Conservation (phyloP, 305 asterid genomes). For the Caryopteris hybrid region DNA sequence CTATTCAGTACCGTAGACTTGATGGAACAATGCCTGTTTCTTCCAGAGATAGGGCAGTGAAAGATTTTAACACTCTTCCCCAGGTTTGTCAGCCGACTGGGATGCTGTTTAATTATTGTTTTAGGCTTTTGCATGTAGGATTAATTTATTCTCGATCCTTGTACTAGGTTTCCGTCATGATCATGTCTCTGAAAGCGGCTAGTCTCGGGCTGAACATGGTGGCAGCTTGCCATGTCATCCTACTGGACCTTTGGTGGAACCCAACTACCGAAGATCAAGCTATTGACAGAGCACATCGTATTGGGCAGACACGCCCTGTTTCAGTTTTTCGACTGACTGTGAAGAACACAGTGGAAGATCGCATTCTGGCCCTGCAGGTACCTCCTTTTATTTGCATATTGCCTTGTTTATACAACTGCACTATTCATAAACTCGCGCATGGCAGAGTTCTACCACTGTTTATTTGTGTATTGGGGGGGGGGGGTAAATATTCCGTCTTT, state of each 20-base stretch:
- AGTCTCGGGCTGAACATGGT: slow-evolving; percentile 98
- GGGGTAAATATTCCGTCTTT: no score
- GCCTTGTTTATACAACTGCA: not conserved
- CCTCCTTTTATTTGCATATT: not conserved
- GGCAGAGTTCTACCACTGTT: no score
- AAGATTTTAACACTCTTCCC: slow-evolving; percentile 79
- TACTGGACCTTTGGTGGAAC: slow-evolving; percentile 99
- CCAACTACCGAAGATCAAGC: slow-evolving; percentile 99
- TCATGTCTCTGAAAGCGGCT: slow-evolving; percentile 98
- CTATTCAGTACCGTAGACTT: slow-evolving; percentile 85
- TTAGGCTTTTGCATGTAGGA: not conserved
- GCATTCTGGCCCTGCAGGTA: slow-evolving; percentile 97
- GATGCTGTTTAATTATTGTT: not conserved
- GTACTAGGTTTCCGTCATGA: slow-evolving; percentile 82
- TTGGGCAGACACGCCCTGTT: slow-evolving; percentile 97
- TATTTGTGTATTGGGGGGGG: no score
- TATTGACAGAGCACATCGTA: slow-evolving; percentile 95
- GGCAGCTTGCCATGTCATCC: slow-evolving; percentile 87
- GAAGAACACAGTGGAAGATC: slow-evolving; percentile 94
- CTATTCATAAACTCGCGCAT: not conserved
- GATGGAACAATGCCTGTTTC: slow-evolving; percentile 92
- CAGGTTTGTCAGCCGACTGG: slow-evolving; percentile 49
- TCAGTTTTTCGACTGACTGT: slow-evolving; percentile 90
- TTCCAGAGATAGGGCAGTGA: slow-evolving; percentile 92
- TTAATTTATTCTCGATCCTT: slow-evolving; percentile 11